Evolutionary conservation across 192 early-diverging fungal species (phyloP), one percentile per base, ranked within the genome.

Genomic region (Gigaspora rosea): DNA sequence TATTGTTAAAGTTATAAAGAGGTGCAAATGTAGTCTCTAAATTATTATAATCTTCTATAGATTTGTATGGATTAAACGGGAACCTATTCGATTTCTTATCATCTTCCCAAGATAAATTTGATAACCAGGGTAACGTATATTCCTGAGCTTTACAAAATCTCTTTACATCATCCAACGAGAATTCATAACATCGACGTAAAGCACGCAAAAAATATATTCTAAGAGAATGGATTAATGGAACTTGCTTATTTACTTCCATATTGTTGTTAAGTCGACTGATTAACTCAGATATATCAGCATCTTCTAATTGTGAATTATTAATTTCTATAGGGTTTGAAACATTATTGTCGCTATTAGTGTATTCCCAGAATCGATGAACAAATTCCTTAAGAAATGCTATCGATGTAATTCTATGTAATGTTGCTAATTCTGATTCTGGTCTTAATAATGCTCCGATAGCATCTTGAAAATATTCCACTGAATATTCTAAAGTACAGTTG

Each of bases 1-100:
- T 50, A 41, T 79, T 51, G 15, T 57, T 22, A 15, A 52, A 2
- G 16, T 9, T 48, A 46, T 54, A 54, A 2, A 65, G 51, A 41
- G 0, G 0, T 18, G n/a, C 8, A 49, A 52, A 67, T 9, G 47
- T 52, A 16, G 15, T 64, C 33, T 79, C 71, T 16, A 13, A 71
- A 32, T 73, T 57, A 13, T n/a, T 13, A 63, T 73, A 79, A 12
- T 35, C 32, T 2, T 18, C 20, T 8, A 65, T 9, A 33, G 15
- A n/a, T 18, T 46, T 66, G 48, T 73, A 79, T 36, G 78, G 71
- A 79, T 79, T 79, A 48, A 79, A 51, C 4, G 71, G 72, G 20
- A 79, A 7, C 16, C 71, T 20, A 36, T 27, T 63, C 33, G 46
- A 15, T n/a, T 48, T 32, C 13, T 16, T 41, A 27, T 66, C 57